Evolutionary conservation across 2,329 filamentous ascomycete genomes (phyloP), one percentile per base, ranked within the genome.

Genomic region (Botrytis medusae): DNA sequence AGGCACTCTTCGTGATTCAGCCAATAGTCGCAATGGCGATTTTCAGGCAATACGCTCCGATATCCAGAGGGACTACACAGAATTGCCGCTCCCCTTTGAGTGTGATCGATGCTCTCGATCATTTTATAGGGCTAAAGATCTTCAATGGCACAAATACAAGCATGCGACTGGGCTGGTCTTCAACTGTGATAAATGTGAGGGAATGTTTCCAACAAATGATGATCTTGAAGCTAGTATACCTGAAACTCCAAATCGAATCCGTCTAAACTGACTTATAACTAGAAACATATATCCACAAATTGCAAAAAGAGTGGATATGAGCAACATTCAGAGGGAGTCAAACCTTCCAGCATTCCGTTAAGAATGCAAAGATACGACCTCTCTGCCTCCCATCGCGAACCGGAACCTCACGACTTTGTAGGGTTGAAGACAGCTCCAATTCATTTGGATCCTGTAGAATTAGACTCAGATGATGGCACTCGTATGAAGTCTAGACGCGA

Each of bases 191-290:
- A 14, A 67, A 25, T 67, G 44, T 37, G 63, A 67, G 63, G 22
- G 44, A 16, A 67, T 67, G 44, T 67, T 67, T 67, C 20, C 44
- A 22, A 67, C 29, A n/a, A 67, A 67, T n/a, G 29, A 67, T 37
- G 63, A 51, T 37, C 32, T 67, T 37, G 63, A 67, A 51, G 63
- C 34, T 67, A 32, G 63, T 67, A 67, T 67, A 37, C 29, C 14
- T 10, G 32, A 48, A 37, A n/a, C 2, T 46, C 9, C n/a, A 6
- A 25, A 22, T 37, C 9, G 32, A 37, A 51, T 34, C 10, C 48
- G 6, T 37, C 14, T 18, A 67, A 37, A 18, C 32, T 37, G 48
- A 67, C 63, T 34, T 18, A 2, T n/a, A 16, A 18, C 4, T 34
- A 67, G 44, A 34, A 51, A n/a, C 63, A 67, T 25, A 37, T 37